Base-by-base conservation (phyloP, 1,284 basidiomycete species). In the Fomitiporia mediterranea region DNA sequence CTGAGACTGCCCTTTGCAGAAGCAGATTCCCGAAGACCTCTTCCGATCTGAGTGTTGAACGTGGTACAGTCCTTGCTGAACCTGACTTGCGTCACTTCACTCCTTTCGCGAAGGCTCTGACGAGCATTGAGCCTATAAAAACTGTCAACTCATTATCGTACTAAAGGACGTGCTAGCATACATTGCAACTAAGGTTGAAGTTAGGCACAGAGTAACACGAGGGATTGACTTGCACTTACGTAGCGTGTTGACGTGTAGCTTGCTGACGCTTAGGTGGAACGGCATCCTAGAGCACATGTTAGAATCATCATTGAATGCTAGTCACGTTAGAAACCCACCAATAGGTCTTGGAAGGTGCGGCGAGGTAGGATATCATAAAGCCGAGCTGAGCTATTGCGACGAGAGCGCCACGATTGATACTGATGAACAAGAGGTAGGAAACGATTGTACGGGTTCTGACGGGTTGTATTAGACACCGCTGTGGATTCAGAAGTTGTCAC, bases 181-280 rank as follows among this genome's bases (percentile, higher is more conserved):
- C 56, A 57, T 57, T 34, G 56, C 56, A 34, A 57, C 56, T 57
- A 32, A 4, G 48, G 34, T 30, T 2, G 13, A 7, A 28, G 21
- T 38, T 8, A 53, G 11, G 27, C 23, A n/a, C n/a, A n/a, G 13
- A 43, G 42, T 43, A 25, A 27, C 17, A 23, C 25, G 35, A 38
- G 27, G 35, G 13, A 37, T 21, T 37, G 13, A 19, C 3, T 13
- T 1, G 9, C 13, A 56, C 57, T 44, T 13, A 59, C 57, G 54
- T 34, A 59, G 54, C 4, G 57, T 59, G 43, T 55, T 59, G 13
- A 59, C 57, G 30, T 59, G 54, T 7, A 59, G 38, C 47, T 59
- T 59, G 49, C 57, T 59, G 27, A 59, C 34, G 37, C 53, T 55
- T 25, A 59, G 37, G 44, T 55, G 57, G 49, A 56, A 56, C 7